Evolutionary conservation across 768 basidiomycete genomes (phyloP), one percentile per base, ranked within the genome.

Genomic region (Favolaschia claudopus): DNA sequence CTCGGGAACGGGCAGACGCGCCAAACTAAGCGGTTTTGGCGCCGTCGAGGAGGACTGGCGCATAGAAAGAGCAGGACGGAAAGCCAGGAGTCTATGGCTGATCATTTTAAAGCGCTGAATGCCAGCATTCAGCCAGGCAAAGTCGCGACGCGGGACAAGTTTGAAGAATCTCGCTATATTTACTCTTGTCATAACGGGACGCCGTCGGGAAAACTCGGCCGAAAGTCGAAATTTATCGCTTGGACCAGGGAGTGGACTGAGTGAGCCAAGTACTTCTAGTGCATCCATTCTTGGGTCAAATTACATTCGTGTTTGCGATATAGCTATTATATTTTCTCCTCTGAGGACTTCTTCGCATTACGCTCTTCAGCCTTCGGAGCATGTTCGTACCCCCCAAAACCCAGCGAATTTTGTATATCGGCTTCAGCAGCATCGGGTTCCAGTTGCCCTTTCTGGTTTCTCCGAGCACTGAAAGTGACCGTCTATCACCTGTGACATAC

Each of bases 341-440:
- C 29, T 42, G 27, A 42, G 14, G 10, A 6, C 24, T 43, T 46
- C 22, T 49, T 36, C 31, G 25, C 44, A 19, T 63, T 64, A 39
- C 71, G 64, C 24, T 56, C 60, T 65, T 74, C 75, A 22, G 67
- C 67, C 53, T 80, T 83, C 10, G 80, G 76, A 15, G 76, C 80
- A 61, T 80, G 80, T 71, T 89, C 87, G 57, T 89, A 92, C 3
- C 69, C 72, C 19, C 80, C 83, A 61, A 91, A 92, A 7, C 95
- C 95, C 34, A 92, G 79, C 3, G 95, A 95, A 42, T 83, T 84
- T 64, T 94, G 89, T 13, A 97, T 83, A 17, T 85, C 85, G 19
- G 89, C 87, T 19, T 95, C 89, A 2, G 84, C 77, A 0, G 96
- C 96, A 70, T 98, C 96, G 5, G 96, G 96, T 60, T 95, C 95